phyloP scores from a whole-genome alignment of 1,284 basidiomycete species.

The Chondrostereum purpureum region DNA sequence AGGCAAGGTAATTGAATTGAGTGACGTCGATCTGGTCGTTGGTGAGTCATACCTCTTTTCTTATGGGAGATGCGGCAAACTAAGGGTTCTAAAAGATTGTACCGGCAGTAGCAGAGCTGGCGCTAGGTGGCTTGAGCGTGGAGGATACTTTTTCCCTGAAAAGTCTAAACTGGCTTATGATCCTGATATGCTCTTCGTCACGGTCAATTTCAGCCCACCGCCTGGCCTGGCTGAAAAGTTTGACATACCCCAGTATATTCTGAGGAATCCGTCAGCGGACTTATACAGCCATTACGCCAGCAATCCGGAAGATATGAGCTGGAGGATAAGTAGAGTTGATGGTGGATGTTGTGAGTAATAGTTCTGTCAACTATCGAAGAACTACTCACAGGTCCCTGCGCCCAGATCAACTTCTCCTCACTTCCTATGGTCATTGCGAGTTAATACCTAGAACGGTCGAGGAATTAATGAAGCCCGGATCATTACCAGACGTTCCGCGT shows the following conservation, averaged over 20 bases:
- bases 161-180: conserved; percentile 2
- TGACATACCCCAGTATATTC: background rate
- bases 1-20: background rate
- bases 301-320: conserved; percentile 6
- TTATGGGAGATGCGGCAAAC: background rate
- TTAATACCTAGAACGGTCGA: conserved; percentile 1
- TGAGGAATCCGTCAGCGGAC: too few species aligned
- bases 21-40: background rate
- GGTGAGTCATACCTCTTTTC: background rate
- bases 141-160: conserved; percentile 3
- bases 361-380: too few species aligned
- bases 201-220: conserved; percentile 6
- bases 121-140: conserved; percentile 6
- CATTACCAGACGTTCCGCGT: background rate
- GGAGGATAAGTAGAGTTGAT: conserved; percentile 4
- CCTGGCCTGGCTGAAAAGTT: too few species aligned
- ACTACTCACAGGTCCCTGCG: background rate
- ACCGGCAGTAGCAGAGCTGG: conserved; percentile 8
- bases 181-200: conserved; percentile 8
- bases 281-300: too few species aligned
- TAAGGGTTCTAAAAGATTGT: conserved; percentile 1
- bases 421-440: conserved; percentile 3
- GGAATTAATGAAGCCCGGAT: background rate
- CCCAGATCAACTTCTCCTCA: conserved; percentile 1
- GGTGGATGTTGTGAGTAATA: background rate